A percentile compares a stretch with the other conserved stretches of the same genome.
These are phyloP conservation scores for Malus hybrid DNA, from an alignment of 331 rosid species.

Conservation along the genomic window DNA sequence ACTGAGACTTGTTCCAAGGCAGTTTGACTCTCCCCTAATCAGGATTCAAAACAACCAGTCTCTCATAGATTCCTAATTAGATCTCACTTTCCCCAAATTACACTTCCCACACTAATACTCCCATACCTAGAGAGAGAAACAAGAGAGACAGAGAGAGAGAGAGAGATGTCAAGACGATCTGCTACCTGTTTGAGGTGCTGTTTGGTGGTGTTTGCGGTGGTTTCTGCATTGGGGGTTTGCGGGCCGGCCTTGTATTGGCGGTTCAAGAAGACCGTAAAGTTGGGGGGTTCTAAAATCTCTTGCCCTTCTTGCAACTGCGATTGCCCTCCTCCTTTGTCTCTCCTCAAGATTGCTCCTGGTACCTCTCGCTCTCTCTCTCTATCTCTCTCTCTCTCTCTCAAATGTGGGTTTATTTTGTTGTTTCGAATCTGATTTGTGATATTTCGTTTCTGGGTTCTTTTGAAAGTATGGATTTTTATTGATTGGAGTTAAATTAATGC, in stretches of 20 bases:
- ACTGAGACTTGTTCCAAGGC: conserved; percentile 14
- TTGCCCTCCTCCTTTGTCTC: conserved; percentile 92
- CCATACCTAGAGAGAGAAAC: background rate
- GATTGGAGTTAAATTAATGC: background rate
- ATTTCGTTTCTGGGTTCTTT: background rate
- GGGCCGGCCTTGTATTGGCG: conserved; percentile 96
- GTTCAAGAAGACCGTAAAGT: conserved; percentile 53
- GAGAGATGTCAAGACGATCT: conserved; percentile 84
- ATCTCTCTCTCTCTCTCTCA: too few species aligned
- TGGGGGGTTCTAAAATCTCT: conserved; percentile 39
- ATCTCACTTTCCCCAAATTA: conserved; percentile 27
- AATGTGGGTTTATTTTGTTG: background rate
- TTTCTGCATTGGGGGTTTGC: conserved; percentile 77
- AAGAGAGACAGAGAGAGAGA: background rate
- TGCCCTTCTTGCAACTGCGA: conserved; percentile 85
- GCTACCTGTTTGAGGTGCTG: conserved; percentile 75
- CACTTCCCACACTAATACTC: conserved; percentile 5
- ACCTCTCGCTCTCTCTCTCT: conserved; percentile 13
- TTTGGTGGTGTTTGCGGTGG: conserved; percentile 74
- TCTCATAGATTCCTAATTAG: conserved; percentile 15
- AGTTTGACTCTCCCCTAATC: background rate
- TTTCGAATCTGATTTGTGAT: background rate
- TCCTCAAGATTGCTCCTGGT: conserved; percentile 89
- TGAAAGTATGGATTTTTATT: conserved; percentile 4
- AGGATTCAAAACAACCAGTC: background rate